A percentile compares a stretch with the other conserved stretches of the same genome.
Conservation (phyloP, 768 basidiomycete species). For the Mycena rosella region DNA sequence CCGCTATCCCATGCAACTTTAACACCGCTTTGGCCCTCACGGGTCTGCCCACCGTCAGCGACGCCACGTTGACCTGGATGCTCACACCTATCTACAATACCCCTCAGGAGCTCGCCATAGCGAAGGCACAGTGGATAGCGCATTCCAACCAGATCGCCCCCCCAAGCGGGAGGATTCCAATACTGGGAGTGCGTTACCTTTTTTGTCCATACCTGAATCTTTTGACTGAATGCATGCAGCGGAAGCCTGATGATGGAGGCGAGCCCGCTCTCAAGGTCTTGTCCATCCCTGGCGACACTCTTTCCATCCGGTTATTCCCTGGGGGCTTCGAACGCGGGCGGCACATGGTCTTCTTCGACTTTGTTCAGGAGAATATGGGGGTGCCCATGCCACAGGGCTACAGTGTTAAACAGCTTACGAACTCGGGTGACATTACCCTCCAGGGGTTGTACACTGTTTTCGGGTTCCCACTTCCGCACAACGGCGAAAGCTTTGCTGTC, state of each 20-base stretch:
- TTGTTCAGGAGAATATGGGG: neutral
- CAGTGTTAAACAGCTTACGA: neutral
- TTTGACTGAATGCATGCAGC: conserved; percentile 2
- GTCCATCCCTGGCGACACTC: neutral
- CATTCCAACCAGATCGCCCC: neutral
- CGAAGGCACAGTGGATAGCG: neutral
- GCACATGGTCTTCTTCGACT: conserved; percentile 5
- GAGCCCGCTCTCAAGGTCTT: conserved; percentile 8
- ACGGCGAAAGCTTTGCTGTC: neutral
- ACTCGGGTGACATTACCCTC: neutral
- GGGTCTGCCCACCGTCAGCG: conserved; percentile 7
- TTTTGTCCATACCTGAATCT: neutral
- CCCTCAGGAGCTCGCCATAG: conserved; percentile 6
- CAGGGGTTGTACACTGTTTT: neutral
- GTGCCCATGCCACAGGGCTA: conserved; percentile 3
- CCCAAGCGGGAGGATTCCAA: neutral
- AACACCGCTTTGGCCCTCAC: neutral
- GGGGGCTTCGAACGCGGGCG: neutral
- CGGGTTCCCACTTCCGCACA: neutral
- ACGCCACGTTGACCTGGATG: conserved; percentile 4
- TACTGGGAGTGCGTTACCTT: neutral
- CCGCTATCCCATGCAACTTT: conserved; percentile 2
- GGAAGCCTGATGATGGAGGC: conserved; percentile 10
- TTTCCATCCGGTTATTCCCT: conserved; percentile 4
- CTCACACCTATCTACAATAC: neutral